phyloP scores from a whole-genome alignment of 805 yeast species.

The Nakazawaea laoshanensis region DNA sequence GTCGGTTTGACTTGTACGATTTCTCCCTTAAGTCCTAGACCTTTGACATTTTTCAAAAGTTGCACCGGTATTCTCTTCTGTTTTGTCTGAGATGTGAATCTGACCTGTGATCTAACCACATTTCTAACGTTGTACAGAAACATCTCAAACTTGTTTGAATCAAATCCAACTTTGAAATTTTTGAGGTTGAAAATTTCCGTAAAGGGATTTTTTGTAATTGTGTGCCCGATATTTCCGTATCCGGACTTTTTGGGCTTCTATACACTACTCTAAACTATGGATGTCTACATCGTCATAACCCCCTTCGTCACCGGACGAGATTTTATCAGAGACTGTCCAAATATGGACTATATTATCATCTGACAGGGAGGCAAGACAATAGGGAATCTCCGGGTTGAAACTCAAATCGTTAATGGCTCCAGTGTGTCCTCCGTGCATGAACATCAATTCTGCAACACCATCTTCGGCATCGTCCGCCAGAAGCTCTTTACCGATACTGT shows the following conservation, averaged over 20 bases:
- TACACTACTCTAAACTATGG: slow-evolving; percentile 11
- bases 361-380: slow-evolving; percentile 63
- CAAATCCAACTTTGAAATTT: too few relatives aligned
- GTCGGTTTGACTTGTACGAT: slow-evolving; percentile 70
- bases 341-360: slow-evolving; percentile 54
- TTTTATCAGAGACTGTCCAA: slow-evolving; percentile 37
- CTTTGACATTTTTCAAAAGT: slow-evolving; percentile 57
- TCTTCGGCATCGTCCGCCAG: slow-evolving; percentile 83
- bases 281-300: slow-evolving; percentile 11
- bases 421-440: slow-evolving; percentile 93
- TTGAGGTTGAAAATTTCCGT: neutral
- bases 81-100: slow-evolving; percentile 42
- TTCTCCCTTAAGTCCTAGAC: slow-evolving; percentile 64
- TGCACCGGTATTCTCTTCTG: slow-evolving; percentile 61
- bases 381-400: slow-evolving; percentile 64
- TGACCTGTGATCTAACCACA: slow-evolving; percentile 17
- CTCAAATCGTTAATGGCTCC: slow-evolving; percentile 67
- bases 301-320: slow-evolving; percentile 15
- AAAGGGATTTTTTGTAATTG: neutral
- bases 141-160: too few relatives aligned
- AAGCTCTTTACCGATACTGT: slow-evolving; percentile 77
- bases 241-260: neutral
- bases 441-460: slow-evolving; percentile 79
- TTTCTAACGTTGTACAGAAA: too few relatives aligned
- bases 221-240: neutral